Percentiles rank a stretch among this genome's conserved stretches.
These are phyloP conservation scores for Hanseniaspora occidentalis DNA, from an alignment of 805 yeast genomes.

Conservation along the genomic window DNA sequence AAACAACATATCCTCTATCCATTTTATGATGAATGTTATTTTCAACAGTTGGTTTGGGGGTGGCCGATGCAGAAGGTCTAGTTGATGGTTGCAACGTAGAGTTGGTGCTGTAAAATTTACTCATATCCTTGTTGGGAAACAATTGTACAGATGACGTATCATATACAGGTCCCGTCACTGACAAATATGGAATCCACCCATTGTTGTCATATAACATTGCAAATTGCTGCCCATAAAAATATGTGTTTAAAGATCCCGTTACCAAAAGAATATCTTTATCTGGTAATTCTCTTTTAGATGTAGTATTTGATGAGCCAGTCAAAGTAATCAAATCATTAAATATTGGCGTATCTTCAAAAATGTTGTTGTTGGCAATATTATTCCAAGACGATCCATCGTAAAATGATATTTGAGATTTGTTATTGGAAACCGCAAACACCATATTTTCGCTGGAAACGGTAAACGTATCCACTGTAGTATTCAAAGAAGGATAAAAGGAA, in stretches of 20 bases:
- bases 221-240: constrained; percentile 41
- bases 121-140: constrained; percentile 28
- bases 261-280: constrained; percentile 35
- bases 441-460: constrained; percentile 5
- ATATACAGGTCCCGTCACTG: constrained; percentile 25
- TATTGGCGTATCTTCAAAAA: not conserved
- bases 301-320: constrained; percentile 12
- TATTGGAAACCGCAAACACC: not conserved
- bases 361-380: not conserved
- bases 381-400: not conserved
- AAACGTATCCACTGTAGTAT: constrained; percentile 11
- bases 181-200: constrained; percentile 53
- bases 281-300: constrained; percentile 27
- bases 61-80: too few relatives aligned
- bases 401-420: not conserved
- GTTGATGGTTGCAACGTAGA: constrained; percentile 11
- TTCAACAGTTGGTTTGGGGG: constrained; percentile 2
- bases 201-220: constrained; percentile 56
- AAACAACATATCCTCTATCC: constrained; percentile 50
- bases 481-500: constrained; percentile 8
- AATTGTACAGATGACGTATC: constrained; percentile 14
- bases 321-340: not conserved
- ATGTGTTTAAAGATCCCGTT: constrained; percentile 42
- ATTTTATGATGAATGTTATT: constrained; percentile 19
- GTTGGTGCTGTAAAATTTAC: constrained; percentile 21